Conservation (phyloP, 2,329 filamentous ascomycete genomes). For the Fusarium proliferatum region DNA sequence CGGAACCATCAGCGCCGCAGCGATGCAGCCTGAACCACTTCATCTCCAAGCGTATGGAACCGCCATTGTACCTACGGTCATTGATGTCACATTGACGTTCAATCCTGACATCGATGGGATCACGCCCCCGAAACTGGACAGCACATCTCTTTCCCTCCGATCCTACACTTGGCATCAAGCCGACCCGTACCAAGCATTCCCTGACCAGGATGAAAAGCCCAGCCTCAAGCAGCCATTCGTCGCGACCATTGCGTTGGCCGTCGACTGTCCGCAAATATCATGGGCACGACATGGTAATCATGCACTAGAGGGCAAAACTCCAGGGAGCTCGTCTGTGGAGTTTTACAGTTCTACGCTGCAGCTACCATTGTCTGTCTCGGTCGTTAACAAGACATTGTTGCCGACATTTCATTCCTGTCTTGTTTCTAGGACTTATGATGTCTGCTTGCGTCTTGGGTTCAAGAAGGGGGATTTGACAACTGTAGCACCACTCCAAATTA, state of each 20-base stretch:
- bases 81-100: not conserved
- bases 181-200: not conserved
- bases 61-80: too few relatives aligned
- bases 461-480: not conserved
- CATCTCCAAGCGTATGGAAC: too few relatives aligned
- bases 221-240: not conserved
- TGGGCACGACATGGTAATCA: not conserved
- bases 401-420: constrained; percentile 1
- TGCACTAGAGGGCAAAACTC: not conserved
- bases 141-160: not conserved
- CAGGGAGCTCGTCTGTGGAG: not conserved
- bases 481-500: not conserved
- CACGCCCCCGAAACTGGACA: not conserved
- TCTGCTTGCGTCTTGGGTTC: not conserved
- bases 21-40: too few relatives aligned
- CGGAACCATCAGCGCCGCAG: too few relatives aligned
- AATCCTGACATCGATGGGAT: not conserved
- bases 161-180: not conserved
- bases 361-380: not conserved
- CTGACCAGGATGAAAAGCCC: not conserved
- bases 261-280: not conserved
- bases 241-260: not conserved
- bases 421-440: not conserved
- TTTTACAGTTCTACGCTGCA: not conserved
- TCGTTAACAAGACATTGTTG: not conserved